phyloP scores from a whole-genome alignment of 164 flowering plant genomes.

The Echeveria elegans region DNA sequence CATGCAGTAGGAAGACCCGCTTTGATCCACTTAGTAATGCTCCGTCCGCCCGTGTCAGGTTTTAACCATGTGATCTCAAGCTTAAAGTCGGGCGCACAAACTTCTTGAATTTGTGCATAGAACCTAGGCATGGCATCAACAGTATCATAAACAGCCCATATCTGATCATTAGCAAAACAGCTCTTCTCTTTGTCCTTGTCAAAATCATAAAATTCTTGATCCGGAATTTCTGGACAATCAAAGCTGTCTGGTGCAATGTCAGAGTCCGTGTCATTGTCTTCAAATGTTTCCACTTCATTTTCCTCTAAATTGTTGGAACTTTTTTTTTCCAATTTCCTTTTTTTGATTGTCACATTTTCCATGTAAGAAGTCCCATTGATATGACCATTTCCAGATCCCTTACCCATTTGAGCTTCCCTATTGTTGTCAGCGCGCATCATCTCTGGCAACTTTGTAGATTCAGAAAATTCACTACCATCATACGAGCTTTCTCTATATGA shows the following conservation, averaged over 20 bases:
- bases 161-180: conserved; percentile 27
- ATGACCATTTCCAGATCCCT: too few relatives aligned
- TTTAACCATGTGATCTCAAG: conserved; percentile 23
- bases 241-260: neutral
- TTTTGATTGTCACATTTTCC: neutral
- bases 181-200: conserved; percentile 17
- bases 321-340: neutral
- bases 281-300: neutral
- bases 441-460: too few relatives aligned
- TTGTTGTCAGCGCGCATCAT: too few relatives aligned
- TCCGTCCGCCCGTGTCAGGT: neutral
- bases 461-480: too few relatives aligned
- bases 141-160: conserved; percentile 54
- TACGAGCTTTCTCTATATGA: too few relatives aligned
- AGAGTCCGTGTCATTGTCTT: neutral
- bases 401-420: too few relatives aligned
- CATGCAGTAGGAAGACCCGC: neutral
- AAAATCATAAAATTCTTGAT: conserved; percentile 5
- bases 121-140: conserved; percentile 14
- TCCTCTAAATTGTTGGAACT: neutral
- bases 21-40: neutral
- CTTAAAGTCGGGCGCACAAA: conserved; percentile 27
- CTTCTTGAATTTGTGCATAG: conserved; percentile 29
- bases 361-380: neutral
- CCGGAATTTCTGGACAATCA: conserved; percentile 26